Evolutionary conservation across 768 basidiomycete species (phyloP), one percentile per base, ranked within the genome.

Genomic region (Boletales sp.): DNA sequence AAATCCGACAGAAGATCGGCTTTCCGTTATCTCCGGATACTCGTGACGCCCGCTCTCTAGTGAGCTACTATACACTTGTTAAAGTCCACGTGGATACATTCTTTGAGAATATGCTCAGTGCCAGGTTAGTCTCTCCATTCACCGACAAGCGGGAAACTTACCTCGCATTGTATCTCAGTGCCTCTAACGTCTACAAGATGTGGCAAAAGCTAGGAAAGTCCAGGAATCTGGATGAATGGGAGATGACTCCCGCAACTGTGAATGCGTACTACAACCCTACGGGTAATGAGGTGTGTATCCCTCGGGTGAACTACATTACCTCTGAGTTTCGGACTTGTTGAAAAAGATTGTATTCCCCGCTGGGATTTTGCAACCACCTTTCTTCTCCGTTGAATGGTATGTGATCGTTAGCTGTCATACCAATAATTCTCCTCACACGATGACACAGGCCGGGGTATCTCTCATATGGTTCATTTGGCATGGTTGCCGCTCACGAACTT

Each of bases 311-410:
- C 19, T 8, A 11, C 27, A 19, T 31, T 4, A 2, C 35, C 41
- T 11, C 13, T n/a, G 14, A n/a, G 12, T 32, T 43, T 45, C 13
- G 1, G 7, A 48, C 30, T 45, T 39, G 27, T 5, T 42, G n/a
- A 24, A 13, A 40, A 51, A 90, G 86, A 93, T 94, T 45, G 90
- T 93, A 18, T 97, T 99, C 73, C 94, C 97, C 9, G 95, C 97
- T 18, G 97, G 97, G 21, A 94, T 98, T 60, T 71, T 98, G 15
- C 91, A 86, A 55, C 86, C 90, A 2, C 94, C 94, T 0, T 97
- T 94, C 79, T 97, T 94, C 75, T 80, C 79, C 5, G 73, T 80
- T 45, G 74, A 82, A 48, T 95, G 92, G 88, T 88, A 52, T 35
- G 76, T 52, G 32, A 27, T 41, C 21, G 1, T 3, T 17, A 18